These are phyloP conservation scores for Rhododendron henanense DNA, from an alignment of 148 eudicot species.

Conservation along the genomic window DNA sequence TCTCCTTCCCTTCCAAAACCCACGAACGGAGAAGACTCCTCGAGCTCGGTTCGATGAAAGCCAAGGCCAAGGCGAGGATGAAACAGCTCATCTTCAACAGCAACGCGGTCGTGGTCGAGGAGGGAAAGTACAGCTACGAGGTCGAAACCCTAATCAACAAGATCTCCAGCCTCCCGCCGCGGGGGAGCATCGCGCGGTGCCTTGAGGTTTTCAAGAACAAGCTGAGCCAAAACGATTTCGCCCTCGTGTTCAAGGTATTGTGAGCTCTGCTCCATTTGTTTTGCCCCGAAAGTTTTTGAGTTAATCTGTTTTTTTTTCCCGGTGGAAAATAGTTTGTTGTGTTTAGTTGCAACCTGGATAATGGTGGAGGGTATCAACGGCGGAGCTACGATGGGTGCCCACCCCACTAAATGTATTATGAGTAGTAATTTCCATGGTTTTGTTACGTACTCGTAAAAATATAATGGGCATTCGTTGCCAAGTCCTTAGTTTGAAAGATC, in stretches of 20 bases:
- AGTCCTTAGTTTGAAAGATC: not conserved
- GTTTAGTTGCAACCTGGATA: not conserved
- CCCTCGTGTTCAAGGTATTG: slow-evolving; percentile 51
- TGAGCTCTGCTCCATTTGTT: not conserved
- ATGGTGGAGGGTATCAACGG: not conserved
- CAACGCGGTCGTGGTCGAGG: slow-evolving; percentile 64
- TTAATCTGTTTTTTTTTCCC: not conserved
- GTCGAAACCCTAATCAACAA: slow-evolving; percentile 81
- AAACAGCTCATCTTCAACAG: slow-evolving; percentile 64
- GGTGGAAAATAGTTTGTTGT: not conserved
- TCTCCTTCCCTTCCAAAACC: slow-evolving; percentile 7
- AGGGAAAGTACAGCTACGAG: slow-evolving; percentile 87
- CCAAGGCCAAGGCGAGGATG: slow-evolving; percentile 43
- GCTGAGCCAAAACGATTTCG: slow-evolving; percentile 73
- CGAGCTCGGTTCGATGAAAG: slow-evolving; percentile 14
- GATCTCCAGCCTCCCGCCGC: slow-evolving; percentile 80
- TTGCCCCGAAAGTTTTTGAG: not conserved
- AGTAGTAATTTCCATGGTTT: not conserved
- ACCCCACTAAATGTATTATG: not conserved
- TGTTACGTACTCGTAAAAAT: too few relatives aligned
- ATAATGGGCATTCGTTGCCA: too few relatives aligned
- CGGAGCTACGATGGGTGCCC: not conserved
- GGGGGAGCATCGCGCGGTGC: slow-evolving; percentile 88
- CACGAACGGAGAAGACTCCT: slow-evolving; percentile 6
- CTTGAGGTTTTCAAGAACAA: slow-evolving; percentile 76